These are phyloP conservation scores for Rostrohypoxylon terebratum DNA, from an alignment of 495 filamentous ascomycete species.

Conservation along the genomic window DNA sequence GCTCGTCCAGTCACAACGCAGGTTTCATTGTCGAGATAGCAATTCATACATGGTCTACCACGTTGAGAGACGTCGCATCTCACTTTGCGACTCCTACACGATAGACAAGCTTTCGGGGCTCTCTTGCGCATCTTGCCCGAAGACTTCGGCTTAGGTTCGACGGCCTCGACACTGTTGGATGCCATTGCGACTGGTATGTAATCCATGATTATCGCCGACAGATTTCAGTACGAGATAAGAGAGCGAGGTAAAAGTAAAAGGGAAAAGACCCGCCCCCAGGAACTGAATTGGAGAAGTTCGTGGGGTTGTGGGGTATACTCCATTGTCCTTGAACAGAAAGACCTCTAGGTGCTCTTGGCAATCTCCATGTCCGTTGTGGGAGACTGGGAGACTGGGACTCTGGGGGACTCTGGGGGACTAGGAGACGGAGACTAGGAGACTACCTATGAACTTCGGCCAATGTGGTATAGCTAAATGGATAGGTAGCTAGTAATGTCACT, in stretches of 20 bases:
- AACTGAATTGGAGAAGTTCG: constrained; percentile 49
- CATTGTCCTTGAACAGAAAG: constrained; percentile 22
- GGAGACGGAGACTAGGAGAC: too few relatives aligned
- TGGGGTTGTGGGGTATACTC: constrained; percentile 48
- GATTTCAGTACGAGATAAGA: constrained; percentile 10
- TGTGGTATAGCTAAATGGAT: background rate
- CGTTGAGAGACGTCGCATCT: constrained; percentile 64
- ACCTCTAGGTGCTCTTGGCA: constrained; percentile 40
- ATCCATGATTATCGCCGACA: constrained; percentile 32
- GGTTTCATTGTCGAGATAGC: constrained; percentile 53
- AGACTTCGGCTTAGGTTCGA: constrained; percentile 42
- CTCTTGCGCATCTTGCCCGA: constrained; percentile 52
- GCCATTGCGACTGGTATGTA: constrained; percentile 34
- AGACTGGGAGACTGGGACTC: too few relatives aligned
- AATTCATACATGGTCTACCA: constrained; percentile 63
- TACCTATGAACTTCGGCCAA: background rate
- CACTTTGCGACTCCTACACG: constrained; percentile 64
- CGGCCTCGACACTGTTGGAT: constrained; percentile 30
- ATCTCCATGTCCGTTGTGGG: constrained; percentile 29
- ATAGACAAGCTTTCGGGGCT: constrained; percentile 61
- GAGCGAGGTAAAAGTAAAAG: constrained; percentile 16
- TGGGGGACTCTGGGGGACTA: too few relatives aligned
- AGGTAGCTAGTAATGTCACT: too few relatives aligned
- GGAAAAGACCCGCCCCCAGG: constrained; percentile 35
- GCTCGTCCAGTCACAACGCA: constrained; percentile 57